Evolutionary conservation across 768 basidiomycete species (phyloP).

Genomic region (Pleurotus platypus): DNA sequence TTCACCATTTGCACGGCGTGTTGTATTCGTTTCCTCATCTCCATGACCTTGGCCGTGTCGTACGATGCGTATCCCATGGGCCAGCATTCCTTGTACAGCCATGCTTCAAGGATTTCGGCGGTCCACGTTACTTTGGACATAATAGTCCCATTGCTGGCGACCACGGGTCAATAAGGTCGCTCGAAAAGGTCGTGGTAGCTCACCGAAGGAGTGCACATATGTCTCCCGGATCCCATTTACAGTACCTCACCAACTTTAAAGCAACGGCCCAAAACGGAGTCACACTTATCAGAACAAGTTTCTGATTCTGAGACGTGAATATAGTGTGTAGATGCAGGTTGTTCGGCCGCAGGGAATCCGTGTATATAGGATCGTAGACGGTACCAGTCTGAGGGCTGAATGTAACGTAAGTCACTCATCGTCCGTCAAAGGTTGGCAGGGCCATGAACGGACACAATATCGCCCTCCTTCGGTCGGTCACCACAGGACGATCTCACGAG

Average conservation of each 20-base stretch:
- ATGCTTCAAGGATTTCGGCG: constrained; percentile 45
- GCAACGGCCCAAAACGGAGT: constrained; percentile 72
- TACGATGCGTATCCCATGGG: constrained; percentile 60
- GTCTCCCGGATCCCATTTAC: constrained; percentile 59
- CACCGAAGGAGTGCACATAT: constrained; percentile 65
- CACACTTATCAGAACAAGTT: constrained; percentile 53
- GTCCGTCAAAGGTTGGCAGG: constrained; percentile 20
- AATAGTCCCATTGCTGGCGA: constrained; percentile 45
- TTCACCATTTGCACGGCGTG: constrained; percentile 41
- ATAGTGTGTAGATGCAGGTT: constrained; percentile 56
- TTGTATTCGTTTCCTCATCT: constrained; percentile 47
- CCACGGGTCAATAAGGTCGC: not conserved
- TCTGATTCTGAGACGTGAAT: constrained; percentile 48
- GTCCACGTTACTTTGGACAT: constrained; percentile 56
- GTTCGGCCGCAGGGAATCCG: constrained; percentile 43
- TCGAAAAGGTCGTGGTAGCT: constrained; percentile 21
- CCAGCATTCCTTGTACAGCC: constrained; percentile 56
- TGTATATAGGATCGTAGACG: constrained; percentile 59
- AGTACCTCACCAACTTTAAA: constrained; percentile 68
- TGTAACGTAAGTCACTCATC: not conserved
- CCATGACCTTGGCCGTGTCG: constrained; percentile 35
- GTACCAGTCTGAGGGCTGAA: constrained; percentile 14
- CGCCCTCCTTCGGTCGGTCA: not conserved
- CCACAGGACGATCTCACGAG: not conserved
- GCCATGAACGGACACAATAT: constrained; percentile 5